Evolutionary conservation across 108 stramenopile genomes (phyloP), one percentile per base, ranked within the genome.

Genomic region (Mediolabrus comicus): DNA sequence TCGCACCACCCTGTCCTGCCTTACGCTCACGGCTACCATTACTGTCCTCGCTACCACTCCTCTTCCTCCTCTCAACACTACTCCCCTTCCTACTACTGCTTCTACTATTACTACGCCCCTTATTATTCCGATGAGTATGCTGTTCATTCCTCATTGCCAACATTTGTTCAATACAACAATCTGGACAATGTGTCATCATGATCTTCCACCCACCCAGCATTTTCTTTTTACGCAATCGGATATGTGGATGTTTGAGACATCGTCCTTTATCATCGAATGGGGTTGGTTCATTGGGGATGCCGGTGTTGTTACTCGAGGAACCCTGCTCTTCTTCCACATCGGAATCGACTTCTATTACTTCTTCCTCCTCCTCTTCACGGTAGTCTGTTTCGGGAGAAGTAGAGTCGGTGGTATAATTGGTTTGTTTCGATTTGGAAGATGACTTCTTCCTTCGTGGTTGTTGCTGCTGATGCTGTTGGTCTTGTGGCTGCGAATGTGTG

Each of bases 161-260:
- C 77, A 79, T 79, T 27, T 66, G 59, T 36, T 79, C 77, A 30
- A 79, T 71, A 32, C 77, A 79, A 26, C 77, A 79, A 59, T 79
- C 77, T 5, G 77, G 77, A 54, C 77, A 77, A 29, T 71, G 70
- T 26, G 59, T 65, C n/a, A 79, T 53, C 57, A 79, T 51, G 53
- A 79, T 64, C 38, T 72, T 71, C 77, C 77, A 79, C 26, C 77
- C 77, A 24, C 77, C 71, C 28, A 79, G 52, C 65, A 79, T 54
- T 33, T 71, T 79, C 66, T 72, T 79, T 60, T 71, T 71, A 24
- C 77, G 65, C 11, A 79, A 28, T 41, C 59, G 57, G 24, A 79
- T 72, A 53, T 71, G 70, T 14, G 77, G 77, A 33, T 79, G 77
- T 22, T 43, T 62, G 46, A 72, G 35, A 27, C 77, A 79, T 16